Conservation (phyloP, 2,329 filamentous ascomycete species). For the Colletotrichum viniferum region DNA sequence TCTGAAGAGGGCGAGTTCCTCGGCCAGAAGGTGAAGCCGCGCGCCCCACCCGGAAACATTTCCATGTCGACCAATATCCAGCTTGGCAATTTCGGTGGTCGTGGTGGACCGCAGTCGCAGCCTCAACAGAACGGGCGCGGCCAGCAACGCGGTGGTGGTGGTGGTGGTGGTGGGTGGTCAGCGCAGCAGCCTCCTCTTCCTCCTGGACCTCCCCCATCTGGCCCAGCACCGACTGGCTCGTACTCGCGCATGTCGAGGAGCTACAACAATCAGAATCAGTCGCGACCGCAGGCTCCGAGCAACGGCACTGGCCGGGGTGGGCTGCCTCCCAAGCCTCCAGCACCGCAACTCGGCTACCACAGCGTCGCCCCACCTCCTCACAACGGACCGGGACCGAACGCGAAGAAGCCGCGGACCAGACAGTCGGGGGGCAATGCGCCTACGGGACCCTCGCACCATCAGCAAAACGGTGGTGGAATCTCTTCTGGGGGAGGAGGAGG, state of each 20-base stretch:
- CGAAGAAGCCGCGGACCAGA: constrained; percentile 13
- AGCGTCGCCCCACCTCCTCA: constrained; percentile 11
- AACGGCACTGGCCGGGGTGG: background rate
- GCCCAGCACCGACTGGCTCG: constrained; percentile 28
- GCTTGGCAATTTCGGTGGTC: constrained; percentile 25
- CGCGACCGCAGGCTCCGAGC: constrained; percentile 1
- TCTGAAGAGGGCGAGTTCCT: constrained; percentile 49
- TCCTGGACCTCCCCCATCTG: constrained; percentile 39
- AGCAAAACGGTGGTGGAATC: constrained; percentile 1
- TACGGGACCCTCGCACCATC: background rate
- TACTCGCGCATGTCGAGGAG: constrained; percentile 21
- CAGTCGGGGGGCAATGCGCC: background rate
- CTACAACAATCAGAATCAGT: constrained; percentile 9
- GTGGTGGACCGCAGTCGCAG: constrained; percentile 14
- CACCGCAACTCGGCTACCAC: constrained; percentile 13
- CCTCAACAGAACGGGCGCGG: constrained; percentile 9
- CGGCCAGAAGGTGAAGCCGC: constrained; percentile 37
- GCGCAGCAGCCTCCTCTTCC: constrained; percentile 39
- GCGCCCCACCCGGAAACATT: constrained; percentile 36
- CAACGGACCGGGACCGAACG: constrained; percentile 10
- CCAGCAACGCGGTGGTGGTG: constrained; percentile 3
- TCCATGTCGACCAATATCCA: constrained; percentile 45
- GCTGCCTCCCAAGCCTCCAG: constrained; percentile 16
- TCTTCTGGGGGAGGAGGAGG: background rate
- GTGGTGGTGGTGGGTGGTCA: constrained; percentile 6